Evolutionary conservation across 257 asterid species (phyloP), one percentile per base, ranked within the genome.

Genomic region (Haberlea rhodopensis): DNA sequence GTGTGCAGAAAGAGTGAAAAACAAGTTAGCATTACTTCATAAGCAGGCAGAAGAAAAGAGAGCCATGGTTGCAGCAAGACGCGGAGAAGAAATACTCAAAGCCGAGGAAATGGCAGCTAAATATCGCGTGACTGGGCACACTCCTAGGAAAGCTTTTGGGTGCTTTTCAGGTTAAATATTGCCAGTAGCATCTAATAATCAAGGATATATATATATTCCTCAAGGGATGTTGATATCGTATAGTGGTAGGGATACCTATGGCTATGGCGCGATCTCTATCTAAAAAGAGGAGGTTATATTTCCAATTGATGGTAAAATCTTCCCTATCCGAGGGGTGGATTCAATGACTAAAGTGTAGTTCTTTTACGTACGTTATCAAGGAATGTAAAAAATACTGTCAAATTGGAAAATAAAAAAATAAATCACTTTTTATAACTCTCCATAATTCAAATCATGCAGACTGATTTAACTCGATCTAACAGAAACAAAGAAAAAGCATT

Each of bases 31-130:
- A 40, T 26, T 65, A 18, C 46, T 90, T 57, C 95, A n/a, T n/a
- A n/a, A n/a, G n/a, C 79, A 74, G 54, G 96, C 97, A 2, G 96
- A 90, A 51, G 94, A 90, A 78, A 84, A 84, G 76, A 82, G 80
- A 48, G 95, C 94, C 46, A 56, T 69, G 76, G 83, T 83, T 21
- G 82, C 81, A 18, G 84, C 91, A 15, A 80, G 27, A 54, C 87
- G 85, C 5, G 85, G 80, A 4, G 94, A 90, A 74, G 88, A 86
- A 1, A 1, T 78, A 19, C 91, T 90, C 58, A 82, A 82, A 79
- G 78, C 90, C 0, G 87, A 88, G 59, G 97, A 88, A 71, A 66
- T 52, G 70, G 81, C 94, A 15, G 95, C 91, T 7, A 88, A 88
- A 74, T 82, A 63, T 66, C 82, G 85, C 0, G 95, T 85, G 51